A percentile compares a stretch with the other conserved stretches of the same genome.
Conservation (phyloP, 768 basidiomycete genomes). For the Ramaria rubella region DNA sequence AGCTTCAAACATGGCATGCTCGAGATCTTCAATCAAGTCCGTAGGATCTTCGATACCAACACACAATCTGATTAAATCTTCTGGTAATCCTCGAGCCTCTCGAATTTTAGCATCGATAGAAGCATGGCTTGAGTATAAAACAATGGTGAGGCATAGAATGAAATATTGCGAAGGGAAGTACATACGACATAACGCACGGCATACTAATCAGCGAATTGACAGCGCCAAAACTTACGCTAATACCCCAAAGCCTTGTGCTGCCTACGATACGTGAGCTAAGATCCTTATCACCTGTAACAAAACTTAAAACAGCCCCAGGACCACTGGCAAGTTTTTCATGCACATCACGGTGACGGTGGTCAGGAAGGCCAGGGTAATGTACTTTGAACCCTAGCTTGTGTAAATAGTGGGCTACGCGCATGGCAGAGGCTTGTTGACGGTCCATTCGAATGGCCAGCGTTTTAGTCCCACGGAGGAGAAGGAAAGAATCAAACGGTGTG, state of each 20-base stretch:
- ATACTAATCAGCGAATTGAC: constrained; percentile 98
- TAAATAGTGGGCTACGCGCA: constrained; percentile 82
- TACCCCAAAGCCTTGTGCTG: constrained; percentile 90
- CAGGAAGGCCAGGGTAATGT: constrained; percentile 83
- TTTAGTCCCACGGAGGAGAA: constrained; percentile 91
- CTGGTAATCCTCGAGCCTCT: constrained; percentile 94
- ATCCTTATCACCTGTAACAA: constrained; percentile 86
- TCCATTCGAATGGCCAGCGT: constrained; percentile 96
- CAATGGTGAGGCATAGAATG: not conserved
- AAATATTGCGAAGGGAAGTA: constrained; percentile 21
- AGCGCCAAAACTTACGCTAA: constrained; percentile 95
- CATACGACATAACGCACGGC: constrained; percentile 99
- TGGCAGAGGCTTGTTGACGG: constrained; percentile 78
- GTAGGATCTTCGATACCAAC: constrained; percentile 95
- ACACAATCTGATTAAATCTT: constrained; percentile 95
- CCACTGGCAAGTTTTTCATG: constrained; percentile 89
- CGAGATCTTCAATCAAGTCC: constrained; percentile 92
- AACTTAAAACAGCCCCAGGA: constrained; percentile 89
- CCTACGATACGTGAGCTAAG: constrained; percentile 91
- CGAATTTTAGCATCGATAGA: constrained; percentile 95
- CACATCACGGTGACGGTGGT: constrained; percentile 79
- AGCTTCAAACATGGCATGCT: constrained; percentile 84
- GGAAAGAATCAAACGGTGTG: constrained; percentile 93
- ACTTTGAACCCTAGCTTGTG: constrained; percentile 79
- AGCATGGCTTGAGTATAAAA: constrained; percentile 60